A percentile compares a stretch with the other conserved stretches of the same genome.
Conservation (phyloP, 1,284 basidiomycete species). For the Phlebopus sp. region DNA sequence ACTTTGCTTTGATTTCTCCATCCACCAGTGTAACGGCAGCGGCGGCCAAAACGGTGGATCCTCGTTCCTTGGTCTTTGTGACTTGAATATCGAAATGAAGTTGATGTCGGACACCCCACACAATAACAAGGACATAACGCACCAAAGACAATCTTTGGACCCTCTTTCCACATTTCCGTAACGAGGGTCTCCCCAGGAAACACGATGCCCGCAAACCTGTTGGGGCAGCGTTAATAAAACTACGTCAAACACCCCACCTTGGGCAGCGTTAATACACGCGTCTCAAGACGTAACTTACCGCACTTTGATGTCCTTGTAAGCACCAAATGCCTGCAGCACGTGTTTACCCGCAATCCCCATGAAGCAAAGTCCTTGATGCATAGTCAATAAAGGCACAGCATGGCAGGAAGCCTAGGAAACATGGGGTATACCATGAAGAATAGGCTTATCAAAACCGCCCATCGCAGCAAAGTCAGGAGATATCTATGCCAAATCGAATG, state of each 20-base stretch:
- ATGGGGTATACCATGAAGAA: constrained; percentile 56
- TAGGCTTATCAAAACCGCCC: constrained; percentile 93
- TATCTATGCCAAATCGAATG: constrained; percentile 52
- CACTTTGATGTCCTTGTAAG: constrained; percentile 94
- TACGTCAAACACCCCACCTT: background rate
- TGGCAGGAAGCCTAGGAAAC: background rate
- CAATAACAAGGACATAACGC: constrained; percentile 32
- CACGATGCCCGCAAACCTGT: constrained; percentile 83
- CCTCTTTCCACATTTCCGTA: constrained; percentile 98
- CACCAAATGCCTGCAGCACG: constrained; percentile 83
- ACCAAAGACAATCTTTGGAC: constrained; percentile 90
- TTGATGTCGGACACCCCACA: background rate
- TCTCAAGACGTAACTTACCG: constrained; percentile 57
- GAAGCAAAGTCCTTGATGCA: constrained; percentile 69
- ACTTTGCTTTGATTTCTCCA: constrained; percentile 50
- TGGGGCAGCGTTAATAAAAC: background rate
- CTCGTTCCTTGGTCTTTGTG: constrained; percentile 80
- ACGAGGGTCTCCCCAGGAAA: constrained; percentile 94
- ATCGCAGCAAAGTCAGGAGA: constrained; percentile 91
- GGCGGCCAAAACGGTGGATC: constrained; percentile 62
- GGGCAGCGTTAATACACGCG: too few relatives aligned
- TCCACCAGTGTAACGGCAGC: constrained; percentile 72
- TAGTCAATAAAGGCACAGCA: background rate
- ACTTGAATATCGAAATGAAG: constrained; percentile 36
- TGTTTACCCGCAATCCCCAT: constrained; percentile 97